Base-by-base conservation (phyloP, 73 alveolate genomes). In the Tetrahymena elliotti region DNA sequence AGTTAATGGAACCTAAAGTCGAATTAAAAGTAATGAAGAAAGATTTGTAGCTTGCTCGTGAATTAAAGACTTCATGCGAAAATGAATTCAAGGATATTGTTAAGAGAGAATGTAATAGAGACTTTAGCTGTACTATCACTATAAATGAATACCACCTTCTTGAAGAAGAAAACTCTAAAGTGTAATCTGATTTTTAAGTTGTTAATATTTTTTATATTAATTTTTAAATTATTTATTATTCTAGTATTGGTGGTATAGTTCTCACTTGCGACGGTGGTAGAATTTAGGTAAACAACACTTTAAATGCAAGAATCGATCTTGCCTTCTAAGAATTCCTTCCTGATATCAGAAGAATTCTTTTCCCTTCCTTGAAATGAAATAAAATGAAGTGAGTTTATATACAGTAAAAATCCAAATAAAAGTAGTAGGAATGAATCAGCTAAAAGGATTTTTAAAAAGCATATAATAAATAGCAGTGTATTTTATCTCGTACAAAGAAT, bases 241-340 rank as follows among this genome's bases (percentile, higher is more conserved):
- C n/a, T 83, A 96, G 98, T 94, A 33, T 95, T 93, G 99, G 99
- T 11, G 99, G 99, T 39, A 95, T 97, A 20, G 97, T 94, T 16
- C 97, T 97, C 31, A 97, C 96, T 92, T 95, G 97, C 38, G 96
- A 95, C 47, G 96, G 95, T 92, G 97, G 97, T 10, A 96, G 98
- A 96, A 97, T 97, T 93, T 98, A 96, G 34, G 96, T 97, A 88
- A 96, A 98, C 31, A 97, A 97, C 95, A 97, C 99, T 35, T 94
- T 97, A 34, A 98, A 97, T 97, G 99, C 97, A 27, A 96, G 99
- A 95, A 95, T 97, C 5, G 96, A 94, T 53, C 93, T 97, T 35
- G 94, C 94, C 35, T 97, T 95, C 94, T 96, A 96, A 96, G 99
- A 97, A 84, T 84, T 96, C 88, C 93, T 95, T 68, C 98, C 99